Base-by-base conservation (phyloP, 345 rosid genomes). In the Microthlaspi erraticum region DNA sequence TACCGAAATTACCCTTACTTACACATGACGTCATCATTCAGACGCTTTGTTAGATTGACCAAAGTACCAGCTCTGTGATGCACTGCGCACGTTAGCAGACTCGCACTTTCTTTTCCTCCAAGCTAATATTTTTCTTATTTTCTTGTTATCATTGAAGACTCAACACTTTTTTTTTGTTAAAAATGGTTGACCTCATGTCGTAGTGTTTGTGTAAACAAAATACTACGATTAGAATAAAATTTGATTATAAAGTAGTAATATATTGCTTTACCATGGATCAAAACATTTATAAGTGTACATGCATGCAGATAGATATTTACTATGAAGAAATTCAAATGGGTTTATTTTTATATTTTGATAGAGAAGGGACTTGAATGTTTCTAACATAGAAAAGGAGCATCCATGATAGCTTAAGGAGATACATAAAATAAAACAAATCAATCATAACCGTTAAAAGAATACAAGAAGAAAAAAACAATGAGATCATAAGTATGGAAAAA, bases 391-490 rank as follows among this genome's bases (percentile, higher is more conserved):
- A 59, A 74, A 51, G 32, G 78, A 41, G 62, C 38, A 42, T 49
- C 32, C 34, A 20, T 52, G 39, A 59, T 20, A 17, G 18, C 38
- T 37, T 48, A 65, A 37, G 54, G 77, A 31, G 72, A 39, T 51
- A 41, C 31, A 60, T 66, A 74, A 59, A 66, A 57, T 9, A 49
- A 65, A 41, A 45, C 53, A 74, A 60, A 74, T 74, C 78, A 61
- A 61, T 75, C 64, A 68, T 54, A 61, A 68, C 74, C 70, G 79
- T 60, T 75, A 53, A 61, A 58, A 52, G 67, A 60, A 62, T 51
- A 68, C 73, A 75, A 75, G 78, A 61, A 75, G 69, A 75, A 68
- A 62, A 61, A 61, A 54, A 46, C 74, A 75, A 75, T 11, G 44
- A 62, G 55, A 68, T 52, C 59, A 62, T 61, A 68, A 68, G 64